phyloP scores from a whole-genome alignment of 768 basidiomycete species.

The Termitomyces sp. region DNA sequence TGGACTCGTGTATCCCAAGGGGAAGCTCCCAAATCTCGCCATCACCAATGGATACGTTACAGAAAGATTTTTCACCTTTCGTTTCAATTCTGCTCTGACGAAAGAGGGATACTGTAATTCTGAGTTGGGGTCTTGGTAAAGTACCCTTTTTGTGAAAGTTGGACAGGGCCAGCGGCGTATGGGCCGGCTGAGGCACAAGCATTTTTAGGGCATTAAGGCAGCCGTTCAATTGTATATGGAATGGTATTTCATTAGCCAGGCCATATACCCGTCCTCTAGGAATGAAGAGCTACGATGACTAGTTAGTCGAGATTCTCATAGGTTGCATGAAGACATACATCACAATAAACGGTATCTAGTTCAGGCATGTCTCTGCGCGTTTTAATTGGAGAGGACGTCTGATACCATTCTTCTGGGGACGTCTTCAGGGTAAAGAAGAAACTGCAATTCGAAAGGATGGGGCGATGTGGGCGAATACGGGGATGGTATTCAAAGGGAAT shows the following conservation, averaged over 20 bases:
- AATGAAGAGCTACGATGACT: constrained; percentile 45
- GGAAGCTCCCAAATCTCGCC: constrained; percentile 44
- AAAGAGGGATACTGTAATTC: constrained; percentile 46
- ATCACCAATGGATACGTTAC: constrained; percentile 40
- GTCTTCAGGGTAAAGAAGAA: constrained; percentile 58
- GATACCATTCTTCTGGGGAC: constrained; percentile 64
- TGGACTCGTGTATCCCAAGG: constrained; percentile 21
- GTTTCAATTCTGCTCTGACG: constrained; percentile 42
- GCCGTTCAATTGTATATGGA: constrained; percentile 59
- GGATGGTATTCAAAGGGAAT: constrained; percentile 50
- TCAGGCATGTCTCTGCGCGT: not conserved
- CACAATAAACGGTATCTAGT: not conserved
- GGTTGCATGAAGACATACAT: not conserved
- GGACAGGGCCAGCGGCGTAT: constrained; percentile 12
- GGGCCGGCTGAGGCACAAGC: constrained; percentile 23
- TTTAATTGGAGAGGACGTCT: constrained; percentile 18
- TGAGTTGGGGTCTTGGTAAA: constrained; percentile 5
- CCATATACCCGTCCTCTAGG: constrained; percentile 53
- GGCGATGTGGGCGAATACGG: constrained; percentile 46
- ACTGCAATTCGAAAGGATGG: constrained; percentile 40
- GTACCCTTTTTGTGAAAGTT: constrained; percentile 13
- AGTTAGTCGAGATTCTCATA: not conserved
- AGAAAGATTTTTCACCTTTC: constrained; percentile 29
- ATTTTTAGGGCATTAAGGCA: constrained; percentile 38
- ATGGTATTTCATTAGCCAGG: constrained; percentile 52